Percentiles rank a stretch among this genome's conserved stretches.
Evolutionary conservation across 345 rosid genomes (phyloP).

Genomic region (Salix viminalis): DNA sequence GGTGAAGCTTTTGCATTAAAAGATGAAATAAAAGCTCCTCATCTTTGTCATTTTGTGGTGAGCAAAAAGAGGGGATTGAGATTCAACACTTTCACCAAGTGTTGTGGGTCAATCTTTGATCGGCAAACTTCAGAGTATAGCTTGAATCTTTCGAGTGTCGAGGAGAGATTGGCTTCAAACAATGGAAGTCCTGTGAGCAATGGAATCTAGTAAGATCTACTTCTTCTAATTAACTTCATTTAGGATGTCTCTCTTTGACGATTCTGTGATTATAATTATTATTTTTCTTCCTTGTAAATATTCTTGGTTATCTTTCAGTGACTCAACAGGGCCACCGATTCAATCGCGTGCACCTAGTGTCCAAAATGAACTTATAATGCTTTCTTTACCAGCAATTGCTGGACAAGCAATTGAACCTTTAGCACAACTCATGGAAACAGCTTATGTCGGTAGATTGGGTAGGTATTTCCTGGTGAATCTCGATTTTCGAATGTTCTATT

Average conservation of each 20-base stretch:
- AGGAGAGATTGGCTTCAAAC: conserved; percentile 1
- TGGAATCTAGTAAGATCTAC: conserved; percentile 17
- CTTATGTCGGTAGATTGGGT: conserved; percentile 93
- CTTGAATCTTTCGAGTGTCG: conserved; percentile 4
- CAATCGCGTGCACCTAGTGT: conserved; percentile 38
- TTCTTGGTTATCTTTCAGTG: conserved; percentile 32
- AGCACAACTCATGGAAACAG: conserved; percentile 85
- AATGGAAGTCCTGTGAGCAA: conserved; percentile 12
- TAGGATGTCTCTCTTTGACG: not conserved
- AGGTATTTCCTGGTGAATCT: conserved; percentile 5
- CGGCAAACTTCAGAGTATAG: conserved; percentile 17
- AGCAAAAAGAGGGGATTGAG: not conserved
- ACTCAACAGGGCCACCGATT: conserved; percentile 19
- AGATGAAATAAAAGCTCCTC: not conserved
- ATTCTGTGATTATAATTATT: too few relatives aligned
- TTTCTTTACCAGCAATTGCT: conserved; percentile 80
- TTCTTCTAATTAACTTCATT: not conserved
- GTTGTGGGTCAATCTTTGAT: conserved; percentile 21
- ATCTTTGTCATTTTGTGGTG: not conserved
- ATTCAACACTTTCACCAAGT: conserved; percentile 14
- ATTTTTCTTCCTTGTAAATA: not conserved
- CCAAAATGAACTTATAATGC: conserved; percentile 65
- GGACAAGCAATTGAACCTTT: conserved; percentile 92
- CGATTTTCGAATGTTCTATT: not conserved
- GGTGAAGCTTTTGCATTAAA: not conserved